A percentile compares a stretch with the other conserved stretches of the same genome.
These are phyloP conservation scores for Coemansia sp. DNA, from an alignment of 192 early-diverging fungal species.

Conservation along the genomic window DNA sequence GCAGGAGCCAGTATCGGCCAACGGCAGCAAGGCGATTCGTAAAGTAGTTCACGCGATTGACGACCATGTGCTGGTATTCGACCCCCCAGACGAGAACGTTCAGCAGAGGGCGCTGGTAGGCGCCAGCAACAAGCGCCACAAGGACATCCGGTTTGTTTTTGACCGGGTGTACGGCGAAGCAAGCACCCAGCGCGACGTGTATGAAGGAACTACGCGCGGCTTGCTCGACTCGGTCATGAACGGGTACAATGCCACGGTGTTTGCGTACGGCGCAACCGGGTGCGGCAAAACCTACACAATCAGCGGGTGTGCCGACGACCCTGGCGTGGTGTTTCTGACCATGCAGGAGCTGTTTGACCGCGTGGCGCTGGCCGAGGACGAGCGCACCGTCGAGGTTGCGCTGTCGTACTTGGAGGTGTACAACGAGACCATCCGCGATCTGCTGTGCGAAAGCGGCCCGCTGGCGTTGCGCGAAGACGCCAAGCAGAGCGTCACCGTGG, in stretches of 20 bases:
- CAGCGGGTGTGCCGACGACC: conserved; percentile 57
- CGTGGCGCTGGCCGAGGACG: conserved; percentile 48
- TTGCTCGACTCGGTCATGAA: conserved; percentile 66
- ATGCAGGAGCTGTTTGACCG: conserved; percentile 62
- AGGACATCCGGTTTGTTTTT: conserved; percentile 69
- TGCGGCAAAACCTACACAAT: conserved; percentile 89
- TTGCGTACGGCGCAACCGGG: conserved; percentile 82
- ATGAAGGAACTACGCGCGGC: conserved; percentile 64
- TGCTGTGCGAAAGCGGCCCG: conserved; percentile 54
- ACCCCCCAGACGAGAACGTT: conserved; percentile 61
- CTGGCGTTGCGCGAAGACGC: conserved; percentile 78
- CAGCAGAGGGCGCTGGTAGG: conserved; percentile 33
- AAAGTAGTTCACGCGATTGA: conserved; percentile 62
- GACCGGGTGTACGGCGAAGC: conserved; percentile 73
- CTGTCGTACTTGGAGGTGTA: conserved; percentile 97
- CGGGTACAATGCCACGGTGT: conserved; percentile 87
- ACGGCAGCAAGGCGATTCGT: conserved; percentile 24
- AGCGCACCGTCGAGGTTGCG: conserved; percentile 57
- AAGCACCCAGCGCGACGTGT: conserved; percentile 64
- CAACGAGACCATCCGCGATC: conserved; percentile 88
- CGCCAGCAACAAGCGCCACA: conserved; percentile 62
- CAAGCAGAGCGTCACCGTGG: conserved; percentile 59
- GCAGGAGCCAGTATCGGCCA: background rate
- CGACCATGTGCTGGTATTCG: conserved; percentile 70
- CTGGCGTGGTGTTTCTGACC: conserved; percentile 66